phyloP scores from a whole-genome alignment of 805 yeast species.

The Yamadazyma laniorum region DNA sequence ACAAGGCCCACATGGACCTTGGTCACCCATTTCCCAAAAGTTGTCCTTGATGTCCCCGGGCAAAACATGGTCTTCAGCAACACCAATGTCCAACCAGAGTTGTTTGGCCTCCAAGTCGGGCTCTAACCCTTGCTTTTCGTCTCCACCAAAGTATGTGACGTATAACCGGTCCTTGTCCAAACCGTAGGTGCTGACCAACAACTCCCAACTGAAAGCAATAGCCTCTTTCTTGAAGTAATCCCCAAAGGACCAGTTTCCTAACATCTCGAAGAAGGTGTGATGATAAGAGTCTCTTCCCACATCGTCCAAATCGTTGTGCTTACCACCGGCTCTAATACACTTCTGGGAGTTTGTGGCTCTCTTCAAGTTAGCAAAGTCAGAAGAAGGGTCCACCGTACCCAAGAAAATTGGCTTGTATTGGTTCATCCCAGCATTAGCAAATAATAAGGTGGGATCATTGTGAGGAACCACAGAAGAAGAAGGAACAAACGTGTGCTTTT shows the following conservation, averaged over 20 bases:
- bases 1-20: constrained; percentile 99
- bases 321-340: constrained; percentile 99
- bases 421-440: constrained; percentile 99
- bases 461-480: constrained; percentile 95
- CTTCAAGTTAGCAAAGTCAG: constrained; percentile 78
- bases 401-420: constrained; percentile 96
- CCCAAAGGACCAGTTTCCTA: constrained; percentile 99
- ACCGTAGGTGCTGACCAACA: constrained; percentile 82
- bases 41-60: constrained; percentile 91
- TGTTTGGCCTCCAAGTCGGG: constrained; percentile 94
- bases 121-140: constrained; percentile 71
- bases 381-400: constrained; percentile 95
- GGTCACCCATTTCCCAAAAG: constrained; percentile 99
- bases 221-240: constrained; percentile 98
- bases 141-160: constrained; percentile 97
- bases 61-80: constrained; percentile 84
- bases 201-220: constrained; percentile 83
- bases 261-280: constrained; percentile 98
- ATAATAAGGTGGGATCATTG: constrained; percentile 94
- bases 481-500: constrained; percentile 78
- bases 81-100: constrained; percentile 85
- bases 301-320: constrained; percentile 96
- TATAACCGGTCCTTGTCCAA: constrained; percentile 77
- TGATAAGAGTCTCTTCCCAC: constrained; percentile 98
- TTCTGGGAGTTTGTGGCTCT: constrained; percentile 95